phyloP scores from a whole-genome alignment of 1,139 yeast species.

The Geotrichum siamense region DNA sequence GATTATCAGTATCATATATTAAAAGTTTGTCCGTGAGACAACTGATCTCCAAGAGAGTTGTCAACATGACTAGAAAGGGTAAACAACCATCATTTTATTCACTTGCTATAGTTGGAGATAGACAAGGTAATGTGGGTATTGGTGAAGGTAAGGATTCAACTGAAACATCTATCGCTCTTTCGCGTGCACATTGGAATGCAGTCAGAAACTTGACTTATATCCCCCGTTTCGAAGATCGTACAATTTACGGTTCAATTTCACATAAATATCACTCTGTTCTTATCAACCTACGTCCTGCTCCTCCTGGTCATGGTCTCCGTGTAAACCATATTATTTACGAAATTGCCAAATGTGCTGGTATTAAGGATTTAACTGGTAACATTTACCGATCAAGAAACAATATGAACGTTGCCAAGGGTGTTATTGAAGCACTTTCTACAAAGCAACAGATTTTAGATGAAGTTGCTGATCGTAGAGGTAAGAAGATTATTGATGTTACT shows the following conservation, averaged over 20 bases:
- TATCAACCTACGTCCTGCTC: slow-evolving; percentile 75
- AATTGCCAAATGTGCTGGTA: slow-evolving; percentile 91
- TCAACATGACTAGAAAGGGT: slow-evolving; percentile 91
- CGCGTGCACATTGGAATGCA: slow-evolving; percentile 92
- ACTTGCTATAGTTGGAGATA: slow-evolving; percentile 86
- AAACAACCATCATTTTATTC: slow-evolving; percentile 81
- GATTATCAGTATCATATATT: slow-evolving; percentile 61
- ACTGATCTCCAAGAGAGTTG: slow-evolving; percentile 56
- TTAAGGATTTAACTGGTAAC: slow-evolving; percentile 86
- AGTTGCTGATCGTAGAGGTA: slow-evolving; percentile 88
- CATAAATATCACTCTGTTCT: slow-evolving; percentile 84
- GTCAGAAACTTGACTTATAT: slow-evolving; percentile 75
- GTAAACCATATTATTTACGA: slow-evolving; percentile 89
- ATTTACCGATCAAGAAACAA: slow-evolving; percentile 88
- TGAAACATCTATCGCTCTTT: slow-evolving; percentile 67
- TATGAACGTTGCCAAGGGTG: slow-evolving; percentile 89
- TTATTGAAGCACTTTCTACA: slow-evolving; percentile 71
- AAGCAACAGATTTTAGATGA: slow-evolving; percentile 79
- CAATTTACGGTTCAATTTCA: slow-evolving; percentile 78
- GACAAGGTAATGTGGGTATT: slow-evolving; percentile 86
- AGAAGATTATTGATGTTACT: slow-evolving; percentile 88
- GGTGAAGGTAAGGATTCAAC: slow-evolving; percentile 92
- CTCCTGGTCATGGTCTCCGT: slow-evolving; percentile 90
- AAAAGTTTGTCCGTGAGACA: slow-evolving; percentile 52
- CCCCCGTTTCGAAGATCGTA: slow-evolving; percentile 85